phyloP scores from a whole-genome alignment of 1,139 yeast genomes.

The Kurtzmaniella quercitrusa region DNA sequence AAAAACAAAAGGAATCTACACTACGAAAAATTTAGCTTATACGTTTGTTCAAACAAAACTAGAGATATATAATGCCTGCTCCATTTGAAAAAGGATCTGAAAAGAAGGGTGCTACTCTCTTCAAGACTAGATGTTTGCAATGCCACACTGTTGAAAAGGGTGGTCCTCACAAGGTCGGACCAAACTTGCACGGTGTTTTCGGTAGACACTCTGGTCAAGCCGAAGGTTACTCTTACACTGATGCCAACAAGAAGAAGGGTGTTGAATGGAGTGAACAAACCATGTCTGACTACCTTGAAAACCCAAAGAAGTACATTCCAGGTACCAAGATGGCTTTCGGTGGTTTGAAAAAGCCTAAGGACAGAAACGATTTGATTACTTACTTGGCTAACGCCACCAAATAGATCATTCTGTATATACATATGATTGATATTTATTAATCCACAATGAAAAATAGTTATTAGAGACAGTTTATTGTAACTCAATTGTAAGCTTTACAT shows the following conservation, averaged over 20 bases:
- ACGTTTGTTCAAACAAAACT: neutral
- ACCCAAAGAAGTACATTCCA: conserved; percentile 99
- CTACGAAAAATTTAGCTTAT: neutral
- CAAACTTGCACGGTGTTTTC: conserved; percentile 91
- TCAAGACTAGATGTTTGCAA: conserved; percentile 98
- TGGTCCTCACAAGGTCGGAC: conserved; percentile 99
- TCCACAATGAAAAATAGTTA: neutral
- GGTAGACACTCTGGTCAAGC: conserved; percentile 93
- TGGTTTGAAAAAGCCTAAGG: conserved; percentile 98
- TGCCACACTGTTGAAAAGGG: conserved; percentile 97
- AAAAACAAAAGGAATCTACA: conserved; percentile 1
- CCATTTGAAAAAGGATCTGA: conserved; percentile 73
- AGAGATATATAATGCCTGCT: conserved; percentile 48
- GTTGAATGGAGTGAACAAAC: conserved; percentile 73
- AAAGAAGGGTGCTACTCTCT: conserved; percentile 96
- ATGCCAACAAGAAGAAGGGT: conserved; percentile 96
- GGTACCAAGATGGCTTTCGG: conserved; percentile 99
- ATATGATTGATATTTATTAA: conserved; percentile 4
- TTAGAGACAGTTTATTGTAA: neutral
- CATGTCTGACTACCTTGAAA: conserved; percentile 92
- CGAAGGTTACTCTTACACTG: conserved; percentile 92
- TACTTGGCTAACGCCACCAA: conserved; percentile 80
- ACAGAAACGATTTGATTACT: conserved; percentile 93
- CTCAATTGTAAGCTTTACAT: neutral
- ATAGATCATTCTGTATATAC: conserved; percentile 25